Evolutionary conservation across 805 yeast species (phyloP), one percentile per base, ranked within the genome.

Genomic region (Barnettozyma sucrosica): DNA sequence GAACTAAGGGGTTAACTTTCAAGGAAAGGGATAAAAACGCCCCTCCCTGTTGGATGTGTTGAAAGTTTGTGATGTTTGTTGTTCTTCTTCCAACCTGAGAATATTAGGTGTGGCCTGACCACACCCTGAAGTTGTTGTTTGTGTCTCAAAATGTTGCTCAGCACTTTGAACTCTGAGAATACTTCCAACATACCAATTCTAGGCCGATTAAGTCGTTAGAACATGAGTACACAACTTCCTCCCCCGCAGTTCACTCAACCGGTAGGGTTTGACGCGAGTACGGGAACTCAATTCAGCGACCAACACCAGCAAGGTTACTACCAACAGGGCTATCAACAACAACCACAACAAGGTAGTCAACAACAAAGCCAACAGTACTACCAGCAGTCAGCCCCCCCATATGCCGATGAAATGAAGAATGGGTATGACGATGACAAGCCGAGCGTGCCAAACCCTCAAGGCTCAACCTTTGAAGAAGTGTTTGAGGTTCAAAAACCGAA

Each of bases 401-500:
- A 41, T 25, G 38, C 48, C 18, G 46, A 50, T 18, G 52, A 55
- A 2, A 55, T 49, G 25, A 47, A 51, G 11, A 19, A 47, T 5
- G 39, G 40, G 3, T 39, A 51, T 36, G 25, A 46, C 11, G 57
- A 56, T 32, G 62, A 67, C 9, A 61, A 65, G 47, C 61, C 61
- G 6, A 67, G 71, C 10, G 65, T 69, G 3, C 67, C 72, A 4
- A 64, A 69, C 46, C 61, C 65, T n/a, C 41, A 57, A 14, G 76
- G 72, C 3, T 67, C 66, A 25, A 68, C 74, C 5, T 88, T 81
- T 61, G 86, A 81, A 28, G 80, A 86, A 42, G 76, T 83, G 2
- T 89, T 89, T 65, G 77, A 80, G 51, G 72, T 86, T 25, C 76
- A 73, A 28, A 74, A 72, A 56, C 89, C 89, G 1, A 76, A 68